These are phyloP conservation scores for Astragalus membranaceus DNA, from an alignment of 306 rosid genomes.

Conservation along the genomic window DNA sequence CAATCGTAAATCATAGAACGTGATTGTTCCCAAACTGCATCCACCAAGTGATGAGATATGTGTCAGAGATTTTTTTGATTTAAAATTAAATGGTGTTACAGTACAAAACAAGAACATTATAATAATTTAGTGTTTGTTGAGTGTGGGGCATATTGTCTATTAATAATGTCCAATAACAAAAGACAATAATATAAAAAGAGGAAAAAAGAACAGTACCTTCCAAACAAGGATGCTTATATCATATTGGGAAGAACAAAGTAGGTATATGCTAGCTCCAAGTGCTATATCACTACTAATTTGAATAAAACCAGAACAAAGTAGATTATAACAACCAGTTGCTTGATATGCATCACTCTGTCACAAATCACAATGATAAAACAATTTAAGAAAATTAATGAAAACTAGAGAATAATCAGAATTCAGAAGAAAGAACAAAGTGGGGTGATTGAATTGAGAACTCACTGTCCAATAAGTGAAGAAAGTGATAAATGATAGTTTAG, in stretches of 20 bases:
- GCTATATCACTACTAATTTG: slow-evolving; percentile 51
- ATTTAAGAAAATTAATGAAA: slow-evolving; percentile 10
- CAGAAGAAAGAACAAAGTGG: neutral
- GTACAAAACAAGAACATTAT: slow-evolving; percentile 1
- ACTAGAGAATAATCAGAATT: neutral
- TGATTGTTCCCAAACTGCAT: slow-evolving; percentile 47
- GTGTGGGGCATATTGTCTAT: slow-evolving; percentile 14
- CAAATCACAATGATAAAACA: neutral
- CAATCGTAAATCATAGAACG: slow-evolving; percentile 51
- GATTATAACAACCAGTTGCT: slow-evolving; percentile 62
- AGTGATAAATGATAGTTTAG: too few relatives aligned
- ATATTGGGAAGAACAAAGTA: slow-evolving; percentile 47
- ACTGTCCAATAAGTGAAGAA: slow-evolving; percentile 62
- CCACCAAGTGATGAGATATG: slow-evolving; percentile 44
- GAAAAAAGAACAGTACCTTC: slow-evolving; percentile 35
- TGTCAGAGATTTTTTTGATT: slow-evolving; percentile 37
- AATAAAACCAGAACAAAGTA: slow-evolving; percentile 53
- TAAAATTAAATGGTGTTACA: slow-evolving; percentile 10
- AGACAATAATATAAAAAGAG: slow-evolving; percentile 17
- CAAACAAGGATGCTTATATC: slow-evolving; percentile 49
- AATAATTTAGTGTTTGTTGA: slow-evolving; percentile 10
- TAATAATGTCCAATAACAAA: slow-evolving; percentile 26
- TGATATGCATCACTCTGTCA: slow-evolving; percentile 60
- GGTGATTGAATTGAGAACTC: slow-evolving; percentile 16
- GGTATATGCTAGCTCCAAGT: slow-evolving; percentile 47